Evolutionary conservation across 2,329 filamentous ascomycete genomes (phyloP).

Genomic region (Apiospora hydei): DNA sequence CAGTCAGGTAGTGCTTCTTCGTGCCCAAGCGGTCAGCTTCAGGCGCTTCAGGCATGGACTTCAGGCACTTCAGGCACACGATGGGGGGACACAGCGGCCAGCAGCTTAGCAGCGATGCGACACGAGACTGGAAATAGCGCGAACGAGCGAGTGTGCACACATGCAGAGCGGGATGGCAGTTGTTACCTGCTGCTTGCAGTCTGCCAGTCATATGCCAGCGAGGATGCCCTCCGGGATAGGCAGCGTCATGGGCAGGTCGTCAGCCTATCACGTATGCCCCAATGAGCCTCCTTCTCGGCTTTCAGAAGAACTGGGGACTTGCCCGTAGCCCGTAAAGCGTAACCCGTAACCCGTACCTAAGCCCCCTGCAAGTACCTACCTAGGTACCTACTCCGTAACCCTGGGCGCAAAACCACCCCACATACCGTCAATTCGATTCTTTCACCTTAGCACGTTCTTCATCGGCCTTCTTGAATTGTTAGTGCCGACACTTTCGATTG

Average conservation of each 20-base stretch:
- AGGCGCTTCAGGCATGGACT: neutral
- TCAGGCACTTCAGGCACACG: neutral
- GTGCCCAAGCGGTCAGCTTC: neutral
- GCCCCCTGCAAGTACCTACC: too few species aligned
- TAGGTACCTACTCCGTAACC: neutral
- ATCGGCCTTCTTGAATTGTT: constrained; percentile 16
- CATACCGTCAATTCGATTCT: constrained; percentile 3
- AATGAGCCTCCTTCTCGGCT: constrained; percentile 17
- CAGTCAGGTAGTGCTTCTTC: neutral
- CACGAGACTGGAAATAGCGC: neutral
- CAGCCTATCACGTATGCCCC: constrained; percentile 4
- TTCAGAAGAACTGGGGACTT: constrained; percentile 2
- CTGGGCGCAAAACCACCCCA: constrained; percentile 11
- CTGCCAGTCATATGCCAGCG: neutral
- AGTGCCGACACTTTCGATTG: constrained; percentile 19
- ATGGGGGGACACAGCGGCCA: neutral
- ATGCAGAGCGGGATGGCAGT: neutral
- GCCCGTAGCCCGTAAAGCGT: neutral
- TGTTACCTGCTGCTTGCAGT: neutral
- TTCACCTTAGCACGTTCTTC: neutral
- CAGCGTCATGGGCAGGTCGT: constrained; percentile 3
- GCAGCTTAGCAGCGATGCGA: neutral
- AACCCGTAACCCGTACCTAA: neutral
- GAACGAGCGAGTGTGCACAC: neutral
- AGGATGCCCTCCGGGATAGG: neutral